phyloP scores from a whole-genome alignment of 148 eudicot genomes.

The Beta vulgaris region DNA sequence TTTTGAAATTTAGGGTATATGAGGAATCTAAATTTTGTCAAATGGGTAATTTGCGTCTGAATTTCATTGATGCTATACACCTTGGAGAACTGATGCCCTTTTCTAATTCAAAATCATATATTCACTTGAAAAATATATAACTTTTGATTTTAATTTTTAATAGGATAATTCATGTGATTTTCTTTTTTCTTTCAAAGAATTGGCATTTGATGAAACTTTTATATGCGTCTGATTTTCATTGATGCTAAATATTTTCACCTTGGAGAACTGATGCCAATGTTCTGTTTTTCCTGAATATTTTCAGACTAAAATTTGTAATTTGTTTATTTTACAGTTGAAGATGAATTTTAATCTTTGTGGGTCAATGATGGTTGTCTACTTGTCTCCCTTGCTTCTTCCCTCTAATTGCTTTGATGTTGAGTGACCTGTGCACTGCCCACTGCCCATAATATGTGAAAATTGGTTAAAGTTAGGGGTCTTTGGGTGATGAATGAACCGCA shows the following conservation, averaged over 20 bases:
- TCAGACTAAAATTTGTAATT: no score
- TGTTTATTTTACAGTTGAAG: neutral
- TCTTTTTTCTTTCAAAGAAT: neutral
- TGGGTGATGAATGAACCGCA: no score
- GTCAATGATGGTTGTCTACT: slow-evolving; percentile 13
- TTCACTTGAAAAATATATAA: neutral
- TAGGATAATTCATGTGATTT: neutral
- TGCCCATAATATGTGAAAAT: no score
- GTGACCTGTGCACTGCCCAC: no score
- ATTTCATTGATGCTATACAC: slow-evolving; percentile 61
- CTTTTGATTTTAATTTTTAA: neutral
- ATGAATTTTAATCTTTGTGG: neutral
- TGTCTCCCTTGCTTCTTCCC: no score
- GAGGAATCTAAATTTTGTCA: slow-evolving; percentile 56
- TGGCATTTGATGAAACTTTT: slow-evolving; percentile 32
- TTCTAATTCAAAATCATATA: neutral
- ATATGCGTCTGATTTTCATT: slow-evolving; percentile 29
- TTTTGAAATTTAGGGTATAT: slow-evolving; percentile 31
- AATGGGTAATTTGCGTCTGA: slow-evolving; percentile 99
- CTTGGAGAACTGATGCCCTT: slow-evolving; percentile 90
- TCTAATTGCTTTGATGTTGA: no score
- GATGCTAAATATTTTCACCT: slow-evolving; percentile 35
- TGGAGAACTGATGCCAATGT: slow-evolving; percentile 32
- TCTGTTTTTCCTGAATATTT: no score
- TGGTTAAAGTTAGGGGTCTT: no score